Percentiles rank a stretch among this genome's conserved stretches.
These are phyloP conservation scores for Eutrema heterophyllum DNA, from an alignment of 345 rosid genomes.

Conservation along the genomic window DNA sequence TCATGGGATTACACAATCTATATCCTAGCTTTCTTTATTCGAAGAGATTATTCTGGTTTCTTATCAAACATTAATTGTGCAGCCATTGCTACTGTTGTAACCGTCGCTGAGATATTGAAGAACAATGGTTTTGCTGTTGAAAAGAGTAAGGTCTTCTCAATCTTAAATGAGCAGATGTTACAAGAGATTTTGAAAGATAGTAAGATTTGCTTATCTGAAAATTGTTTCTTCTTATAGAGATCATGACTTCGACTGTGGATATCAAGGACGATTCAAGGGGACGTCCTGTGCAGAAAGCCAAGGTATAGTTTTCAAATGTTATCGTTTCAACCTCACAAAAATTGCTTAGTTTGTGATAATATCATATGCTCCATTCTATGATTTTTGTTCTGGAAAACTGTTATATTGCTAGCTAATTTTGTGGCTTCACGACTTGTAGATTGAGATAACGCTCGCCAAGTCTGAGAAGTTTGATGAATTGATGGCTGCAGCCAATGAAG, in stretches of 20 bases:
- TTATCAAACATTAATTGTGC: constrained; percentile 27
- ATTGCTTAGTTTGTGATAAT: not conserved
- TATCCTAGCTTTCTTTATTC: not conserved
- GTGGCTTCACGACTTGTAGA: constrained; percentile 34
- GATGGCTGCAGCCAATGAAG: constrained; percentile 78
- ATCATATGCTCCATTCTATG: not conserved
- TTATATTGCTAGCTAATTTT: not conserved
- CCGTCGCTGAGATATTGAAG: constrained; percentile 84
- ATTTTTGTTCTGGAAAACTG: not conserved
- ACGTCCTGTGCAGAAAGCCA: constrained; percentile 78
- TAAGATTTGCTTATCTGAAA: not conserved
- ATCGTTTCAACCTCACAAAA: not conserved
- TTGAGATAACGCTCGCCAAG: constrained; percentile 74
- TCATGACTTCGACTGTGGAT: constrained; percentile 77
- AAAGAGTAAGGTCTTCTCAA: constrained; percentile 52
- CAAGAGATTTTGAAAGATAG: not conserved
- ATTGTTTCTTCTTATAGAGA: constrained; percentile 39
- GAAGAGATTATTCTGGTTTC: not conserved
- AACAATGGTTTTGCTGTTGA: constrained; percentile 87
- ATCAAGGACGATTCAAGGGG: constrained; percentile 83
- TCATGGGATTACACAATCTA: not conserved
- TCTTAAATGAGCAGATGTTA: not conserved
- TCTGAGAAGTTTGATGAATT: constrained; percentile 80
- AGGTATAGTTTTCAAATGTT: constrained; percentile 34
- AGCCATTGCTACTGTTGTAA: constrained; percentile 92